Conservation (phyloP, 2,329 filamentous ascomycete species). For the Cladosporium austrohemisphaericum region DNA sequence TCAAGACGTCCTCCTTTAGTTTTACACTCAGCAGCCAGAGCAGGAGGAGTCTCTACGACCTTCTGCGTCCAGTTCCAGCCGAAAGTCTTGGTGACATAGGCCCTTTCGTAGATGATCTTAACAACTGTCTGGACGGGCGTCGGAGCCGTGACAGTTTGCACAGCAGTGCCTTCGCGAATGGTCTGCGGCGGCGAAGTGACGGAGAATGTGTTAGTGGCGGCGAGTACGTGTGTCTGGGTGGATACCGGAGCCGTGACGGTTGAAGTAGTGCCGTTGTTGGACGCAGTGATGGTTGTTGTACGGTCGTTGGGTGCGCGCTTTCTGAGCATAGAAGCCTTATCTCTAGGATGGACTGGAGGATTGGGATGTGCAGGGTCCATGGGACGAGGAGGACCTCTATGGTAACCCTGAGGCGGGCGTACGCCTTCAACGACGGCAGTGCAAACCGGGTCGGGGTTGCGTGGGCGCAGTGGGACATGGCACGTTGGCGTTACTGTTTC, state of each 20-base stretch:
- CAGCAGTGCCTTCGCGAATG: conserved; percentile 9
- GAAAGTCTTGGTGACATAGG: conserved; percentile 15
- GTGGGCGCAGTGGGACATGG: not conserved
- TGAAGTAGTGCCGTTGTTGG: not conserved
- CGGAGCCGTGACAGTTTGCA: conserved; percentile 10
- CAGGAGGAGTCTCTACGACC: conserved; percentile 14
- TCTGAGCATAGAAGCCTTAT: too few species aligned
- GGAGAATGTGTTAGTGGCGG: conserved; percentile 9
- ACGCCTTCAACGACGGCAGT: too few species aligned
- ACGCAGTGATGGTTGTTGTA: not conserved
- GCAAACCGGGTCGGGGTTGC: not conserved
- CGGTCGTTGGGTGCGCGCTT: not conserved
- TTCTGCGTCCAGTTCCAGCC: conserved; percentile 18
- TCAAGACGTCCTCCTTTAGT: conserved; percentile 19
- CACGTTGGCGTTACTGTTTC: conserved; percentile 4
- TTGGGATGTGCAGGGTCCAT: not conserved
- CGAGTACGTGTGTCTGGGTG: conserved; percentile 8
- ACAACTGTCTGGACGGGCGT: conserved; percentile 12
- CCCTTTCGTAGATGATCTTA: conserved; percentile 12
- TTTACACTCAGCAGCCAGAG: conserved; percentile 14
- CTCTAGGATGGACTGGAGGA: too few species aligned
- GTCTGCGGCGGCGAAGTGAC: conserved; percentile 18
- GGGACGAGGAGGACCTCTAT: too few species aligned
- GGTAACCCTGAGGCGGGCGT: too few species aligned
- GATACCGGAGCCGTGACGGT: conserved; percentile 4